A percentile compares a stretch with the other conserved stretches of the same genome.
Evolutionary conservation across 371 early-diverging fungal species (phyloP).

Genomic region (Choanephora cucurbitarum): DNA sequence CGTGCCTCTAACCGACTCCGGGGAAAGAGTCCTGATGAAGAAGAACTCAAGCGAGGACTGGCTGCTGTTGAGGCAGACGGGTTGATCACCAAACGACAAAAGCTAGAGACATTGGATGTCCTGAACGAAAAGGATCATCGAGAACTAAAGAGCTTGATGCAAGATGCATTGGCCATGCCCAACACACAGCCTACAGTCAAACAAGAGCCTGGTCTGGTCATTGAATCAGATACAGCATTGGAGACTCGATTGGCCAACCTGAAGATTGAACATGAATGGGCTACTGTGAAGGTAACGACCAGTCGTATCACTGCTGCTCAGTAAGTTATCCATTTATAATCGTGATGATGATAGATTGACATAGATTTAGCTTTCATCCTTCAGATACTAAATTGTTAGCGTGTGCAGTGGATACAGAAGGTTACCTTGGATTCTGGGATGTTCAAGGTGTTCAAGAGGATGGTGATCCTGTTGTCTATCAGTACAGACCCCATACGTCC

Average conservation of each 20-base stretch:
- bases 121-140: slow-evolving; percentile 30
- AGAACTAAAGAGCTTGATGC: slow-evolving; percentile 25
- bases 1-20: slow-evolving; percentile 49
- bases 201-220: slow-evolving; percentile 16
- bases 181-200: slow-evolving; percentile 22
- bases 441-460: slow-evolving; percentile 54
- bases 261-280: slow-evolving; percentile 48
- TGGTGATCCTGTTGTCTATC: slow-evolving; percentile 52
- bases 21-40: slow-evolving; percentile 26
- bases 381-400: slow-evolving; percentile 57
- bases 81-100: slow-evolving; percentile 7
- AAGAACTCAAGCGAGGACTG: background rate
- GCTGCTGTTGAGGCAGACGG: slow-evolving; percentile 1
- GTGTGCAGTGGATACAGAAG: slow-evolving; percentile 63
- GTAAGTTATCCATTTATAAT: too few species aligned
- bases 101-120: slow-evolving; percentile 19
- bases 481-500: slow-evolving; percentile 62
- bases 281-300: slow-evolving; percentile 60
- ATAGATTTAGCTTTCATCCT: slow-evolving; percentile 73
- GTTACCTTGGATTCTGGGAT: slow-evolving; percentile 72
- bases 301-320: slow-evolving; percentile 51
- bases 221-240: slow-evolving; percentile 10
- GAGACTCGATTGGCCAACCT: slow-evolving; percentile 21
- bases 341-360: too few species aligned
- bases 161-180: slow-evolving; percentile 16